These are phyloP conservation scores for Botryotinia narcissicola DNA, from an alignment of 2,329 filamentous ascomycete genomes.

Conservation along the genomic window DNA sequence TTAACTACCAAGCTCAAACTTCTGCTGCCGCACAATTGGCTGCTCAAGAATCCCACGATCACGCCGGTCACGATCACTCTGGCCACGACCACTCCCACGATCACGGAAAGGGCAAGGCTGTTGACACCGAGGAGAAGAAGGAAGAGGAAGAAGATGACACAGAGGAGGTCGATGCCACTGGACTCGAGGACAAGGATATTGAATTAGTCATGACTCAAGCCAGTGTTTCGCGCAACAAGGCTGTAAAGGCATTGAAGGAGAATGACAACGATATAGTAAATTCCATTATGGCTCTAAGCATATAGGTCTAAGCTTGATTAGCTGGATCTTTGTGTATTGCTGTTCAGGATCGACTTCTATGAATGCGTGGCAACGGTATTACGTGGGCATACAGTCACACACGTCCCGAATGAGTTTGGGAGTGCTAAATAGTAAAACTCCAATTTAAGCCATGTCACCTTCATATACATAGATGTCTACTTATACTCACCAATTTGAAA, in stretches of 20 bases:
- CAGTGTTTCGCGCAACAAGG: slow-evolving; percentile 95
- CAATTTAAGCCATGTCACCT: slow-evolving; percentile 16
- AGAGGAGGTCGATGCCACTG: slow-evolving; percentile 92
- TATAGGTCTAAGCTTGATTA: slow-evolving; percentile 48
- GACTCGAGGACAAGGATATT: slow-evolving; percentile 98
- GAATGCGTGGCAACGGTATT: slow-evolving; percentile 12
- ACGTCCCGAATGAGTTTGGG: slow-evolving; percentile 2
- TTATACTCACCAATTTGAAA: neutral
- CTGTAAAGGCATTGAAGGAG: slow-evolving; percentile 96
- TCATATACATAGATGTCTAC: neutral
- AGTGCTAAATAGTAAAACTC: slow-evolving; percentile 10
- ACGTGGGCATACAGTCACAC: slow-evolving; percentile 18
- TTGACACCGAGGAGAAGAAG: slow-evolving; percentile 65
- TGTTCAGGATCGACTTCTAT: neutral
- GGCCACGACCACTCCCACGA: slow-evolving; percentile 62
- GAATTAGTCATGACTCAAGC: slow-evolving; percentile 99
- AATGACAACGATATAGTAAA: slow-evolving; percentile 99
- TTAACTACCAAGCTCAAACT: slow-evolving; percentile 97
- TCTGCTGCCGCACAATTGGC: slow-evolving; percentile 94
- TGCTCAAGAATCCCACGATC: slow-evolving; percentile 55
- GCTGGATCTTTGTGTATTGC: slow-evolving; percentile 19
- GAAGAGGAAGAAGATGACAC: slow-evolving; percentile 83
- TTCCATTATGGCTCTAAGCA: slow-evolving; percentile 98
- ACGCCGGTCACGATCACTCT: slow-evolving; percentile 54
- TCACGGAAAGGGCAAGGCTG: slow-evolving; percentile 60